Base-by-base conservation (phyloP, 1,284 basidiomycete genomes). In the Austroboletus novae-zelandiae region DNA sequence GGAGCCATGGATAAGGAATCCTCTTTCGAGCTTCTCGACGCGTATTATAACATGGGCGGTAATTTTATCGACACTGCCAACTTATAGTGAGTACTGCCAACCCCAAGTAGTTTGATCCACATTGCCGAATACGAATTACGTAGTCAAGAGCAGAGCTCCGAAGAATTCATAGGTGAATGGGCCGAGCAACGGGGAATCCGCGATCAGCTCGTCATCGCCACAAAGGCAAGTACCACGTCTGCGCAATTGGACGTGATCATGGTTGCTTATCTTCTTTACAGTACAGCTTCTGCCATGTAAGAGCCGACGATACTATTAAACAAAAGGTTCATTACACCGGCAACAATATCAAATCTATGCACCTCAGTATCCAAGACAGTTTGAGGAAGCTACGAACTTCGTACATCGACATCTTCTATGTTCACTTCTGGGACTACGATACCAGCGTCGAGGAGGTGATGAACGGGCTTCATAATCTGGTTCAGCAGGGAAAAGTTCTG, bases 201-300 rank as follows among this genome's bases (percentile, higher is more conserved):
- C 11, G 74, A 78, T 56, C 70, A 76, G 51, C 63, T 79, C 30
- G 66, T 77, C 15, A 64, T 77, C 45, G 70, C 74, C 5, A 77
- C 75, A 40, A 78, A 77, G 62, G 69, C 70, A 32, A 18, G 25
- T 9, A 27, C 25, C 25, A 11, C 25, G 15, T 9, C 31, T 27
- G 18, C 20, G 41, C 40, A 14, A 40, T 23, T 30, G 2, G 14
- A 29, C 4, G 18, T 14, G 8, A 11, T 9, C 31, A 17, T 30
- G 15, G 17, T 37, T 32, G 30, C 43, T 40, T 18, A 39, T 9
- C 61, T 73, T 20, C 58, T 69, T 66, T 55, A 55, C 67, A 11
- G 55, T 60, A 40, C 41, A 44, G 43, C 53, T 68, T 72, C 75
- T 58, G 59, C 49, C 68, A 50, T 49, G 61, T 67, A 40, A 54